phyloP scores from a whole-genome alignment of 352 stramenopile genomes.

The Halophytophthora batemanensis region DNA sequence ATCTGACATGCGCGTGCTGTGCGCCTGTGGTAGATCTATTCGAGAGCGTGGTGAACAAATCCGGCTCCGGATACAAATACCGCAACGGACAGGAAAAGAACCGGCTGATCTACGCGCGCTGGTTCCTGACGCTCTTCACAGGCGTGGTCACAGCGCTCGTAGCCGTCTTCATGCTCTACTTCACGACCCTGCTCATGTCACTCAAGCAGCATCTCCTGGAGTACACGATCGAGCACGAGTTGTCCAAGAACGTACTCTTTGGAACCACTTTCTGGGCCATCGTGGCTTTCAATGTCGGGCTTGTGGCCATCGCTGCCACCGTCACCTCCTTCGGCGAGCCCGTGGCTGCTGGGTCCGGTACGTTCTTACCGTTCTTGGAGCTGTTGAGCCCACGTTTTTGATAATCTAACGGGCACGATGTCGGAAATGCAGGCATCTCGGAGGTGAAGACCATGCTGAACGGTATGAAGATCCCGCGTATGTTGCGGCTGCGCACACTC shows the following conservation, averaged over 20 bases:
- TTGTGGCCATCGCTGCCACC: slow-evolving; percentile 72
- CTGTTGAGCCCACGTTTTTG: slow-evolving; percentile 4
- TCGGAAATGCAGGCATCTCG: slow-evolving; percentile 66
- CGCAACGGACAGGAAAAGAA: slow-evolving; percentile 79
- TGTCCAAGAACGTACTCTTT: slow-evolving; percentile 62
- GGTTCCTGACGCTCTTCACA: slow-evolving; percentile 75
- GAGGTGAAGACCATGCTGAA: slow-evolving; percentile 94
- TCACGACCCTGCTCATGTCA: slow-evolving; percentile 60
- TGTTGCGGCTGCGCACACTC: slow-evolving; percentile 76
- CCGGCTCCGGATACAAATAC: slow-evolving; percentile 77
- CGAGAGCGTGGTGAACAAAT: slow-evolving; percentile 87
- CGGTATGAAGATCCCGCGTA: slow-evolving; percentile 82
- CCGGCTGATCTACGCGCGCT: slow-evolving; percentile 75
- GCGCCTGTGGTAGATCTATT: slow-evolving; percentile 54
- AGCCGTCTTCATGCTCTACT: slow-evolving; percentile 80
- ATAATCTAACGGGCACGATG: not conserved
- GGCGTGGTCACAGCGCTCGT: slow-evolving; percentile 73
- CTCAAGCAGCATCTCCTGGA: slow-evolving; percentile 70
- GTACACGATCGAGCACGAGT: slow-evolving; percentile 58
- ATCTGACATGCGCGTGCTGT: not conserved
- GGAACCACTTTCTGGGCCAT: slow-evolving; percentile 70
- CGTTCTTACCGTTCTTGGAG: not conserved
- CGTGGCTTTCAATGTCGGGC: slow-evolving; percentile 61
- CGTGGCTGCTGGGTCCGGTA: slow-evolving; percentile 75
- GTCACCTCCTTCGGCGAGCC: slow-evolving; percentile 73